Conservation (phyloP, 352 stramenopile genomes). For the Pythium guiyangense region DNA sequence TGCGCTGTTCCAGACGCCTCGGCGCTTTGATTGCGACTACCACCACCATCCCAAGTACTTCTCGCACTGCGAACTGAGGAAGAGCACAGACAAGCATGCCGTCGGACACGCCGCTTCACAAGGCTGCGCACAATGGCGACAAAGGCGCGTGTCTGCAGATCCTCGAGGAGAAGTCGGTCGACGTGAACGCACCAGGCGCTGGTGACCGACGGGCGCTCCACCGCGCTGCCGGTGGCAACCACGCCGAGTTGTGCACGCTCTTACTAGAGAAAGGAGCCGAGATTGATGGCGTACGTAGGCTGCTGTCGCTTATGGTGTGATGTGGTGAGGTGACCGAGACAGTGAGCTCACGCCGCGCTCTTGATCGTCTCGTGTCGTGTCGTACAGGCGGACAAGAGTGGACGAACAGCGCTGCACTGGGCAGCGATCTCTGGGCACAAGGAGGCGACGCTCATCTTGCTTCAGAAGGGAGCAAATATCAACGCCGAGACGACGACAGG, state of each 20-base stretch:
- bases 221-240: constrained; percentile 84
- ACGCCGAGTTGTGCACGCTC: constrained; percentile 85
- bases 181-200: constrained; percentile 84
- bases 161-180: constrained; percentile 83
- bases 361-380: neutral
- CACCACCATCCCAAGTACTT: too few relatives aligned
- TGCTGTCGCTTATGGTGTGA: neutral
- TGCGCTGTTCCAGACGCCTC: too few relatives aligned
- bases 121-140: constrained; percentile 89
- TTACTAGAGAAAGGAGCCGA: constrained; percentile 84
- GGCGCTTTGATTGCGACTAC: too few relatives aligned
- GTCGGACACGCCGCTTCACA: constrained; percentile 87
- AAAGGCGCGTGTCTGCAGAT: constrained; percentile 85
- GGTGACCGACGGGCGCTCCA: constrained; percentile 86
- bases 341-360: neutral
- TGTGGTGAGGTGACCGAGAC: neutral
- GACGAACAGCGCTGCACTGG: constrained; percentile 90
- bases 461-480: constrained; percentile 85
- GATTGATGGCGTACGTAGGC: constrained; percentile 67
- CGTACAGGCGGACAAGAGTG: constrained; percentile 89
- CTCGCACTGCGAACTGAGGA: neutral
- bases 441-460: constrained; percentile 78
- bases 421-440: constrained; percentile 91
- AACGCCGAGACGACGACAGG: constrained; percentile 89
- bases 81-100: constrained; percentile 44